These are phyloP conservation scores for Micromonas commoda DNA, from an alignment of 139 green algal species.

Conservation along the genomic window DNA sequence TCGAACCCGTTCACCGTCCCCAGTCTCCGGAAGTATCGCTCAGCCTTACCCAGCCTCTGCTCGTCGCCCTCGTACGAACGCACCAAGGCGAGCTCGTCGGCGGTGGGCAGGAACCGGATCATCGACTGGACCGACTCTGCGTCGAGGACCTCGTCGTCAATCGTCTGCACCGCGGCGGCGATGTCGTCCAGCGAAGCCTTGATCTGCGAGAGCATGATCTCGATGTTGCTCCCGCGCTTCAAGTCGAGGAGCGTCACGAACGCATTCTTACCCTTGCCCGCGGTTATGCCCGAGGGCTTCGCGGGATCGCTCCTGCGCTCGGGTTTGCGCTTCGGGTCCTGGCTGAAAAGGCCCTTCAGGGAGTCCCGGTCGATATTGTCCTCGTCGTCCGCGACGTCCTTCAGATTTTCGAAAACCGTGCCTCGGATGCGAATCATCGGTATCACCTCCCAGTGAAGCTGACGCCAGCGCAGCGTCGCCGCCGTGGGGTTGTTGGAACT, in stretches of 20 bases:
- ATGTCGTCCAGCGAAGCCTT: not conserved
- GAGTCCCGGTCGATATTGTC: not conserved
- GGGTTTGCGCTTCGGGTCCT: too few relatives aligned
- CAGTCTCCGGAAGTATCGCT: not conserved
- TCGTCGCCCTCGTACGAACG: not conserved
- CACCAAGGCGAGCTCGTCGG: not conserved
- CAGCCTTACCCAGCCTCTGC: not conserved
- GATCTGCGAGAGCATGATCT: constrained; percentile 13
- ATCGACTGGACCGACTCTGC: not conserved
- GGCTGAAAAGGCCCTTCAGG: not conserved
- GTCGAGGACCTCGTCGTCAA: not conserved
- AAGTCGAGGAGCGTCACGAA: constrained; percentile 3
- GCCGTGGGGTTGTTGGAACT: not conserved
- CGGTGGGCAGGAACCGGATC: not conserved
- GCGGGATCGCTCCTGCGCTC: not conserved
- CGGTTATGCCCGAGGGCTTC: not conserved
- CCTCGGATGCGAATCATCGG: not conserved
- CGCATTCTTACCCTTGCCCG: not conserved
- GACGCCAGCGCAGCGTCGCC: not conserved
- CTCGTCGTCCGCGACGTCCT: not conserved
- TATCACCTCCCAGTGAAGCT: constrained; percentile 15
- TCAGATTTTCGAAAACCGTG: not conserved
- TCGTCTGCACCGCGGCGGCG: not conserved
- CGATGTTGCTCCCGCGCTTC: constrained; percentile 5
- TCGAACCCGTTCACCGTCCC: not conserved